Evolutionary conservation across 2,329 filamentous ascomycete genomes (phyloP).

Genomic region (Pseudocercospora cruenta): DNA sequence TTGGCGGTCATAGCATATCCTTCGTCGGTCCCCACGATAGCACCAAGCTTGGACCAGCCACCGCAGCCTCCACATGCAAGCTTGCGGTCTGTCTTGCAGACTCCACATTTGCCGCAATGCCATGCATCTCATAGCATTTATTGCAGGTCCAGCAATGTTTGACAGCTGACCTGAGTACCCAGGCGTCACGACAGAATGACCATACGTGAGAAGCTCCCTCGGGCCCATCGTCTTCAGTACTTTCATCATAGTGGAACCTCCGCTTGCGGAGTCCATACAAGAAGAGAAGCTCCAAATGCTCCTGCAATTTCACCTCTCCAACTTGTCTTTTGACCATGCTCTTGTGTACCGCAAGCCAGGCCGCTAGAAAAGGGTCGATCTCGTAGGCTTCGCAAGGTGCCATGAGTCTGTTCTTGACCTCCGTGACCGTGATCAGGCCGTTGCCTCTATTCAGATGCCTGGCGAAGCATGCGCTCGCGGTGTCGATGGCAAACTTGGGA

Average conservation of each 20-base stretch:
- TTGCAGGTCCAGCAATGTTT: constrained; percentile 5
- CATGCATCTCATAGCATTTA: constrained; percentile 13
- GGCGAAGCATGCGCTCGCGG: constrained; percentile 8
- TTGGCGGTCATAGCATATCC: neutral
- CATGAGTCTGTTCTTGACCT: neutral
- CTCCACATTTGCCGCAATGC: constrained; percentile 7
- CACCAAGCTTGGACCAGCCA: constrained; percentile 5
- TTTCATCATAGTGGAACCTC: neutral
- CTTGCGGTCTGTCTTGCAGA: constrained; percentile 5
- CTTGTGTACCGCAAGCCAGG: neutral
- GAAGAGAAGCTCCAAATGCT: neutral
- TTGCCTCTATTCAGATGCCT: neutral
- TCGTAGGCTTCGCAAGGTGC: neutral
- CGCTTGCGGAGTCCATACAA: neutral
- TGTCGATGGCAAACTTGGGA: neutral
- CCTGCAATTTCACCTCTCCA: neutral
- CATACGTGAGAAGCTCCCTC: neutral
- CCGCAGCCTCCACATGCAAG: constrained; percentile 7
- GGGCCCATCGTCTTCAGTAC: no score
- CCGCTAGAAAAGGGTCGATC: neutral
- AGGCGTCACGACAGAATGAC: constrained; percentile 5
- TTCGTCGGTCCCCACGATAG: neutral
- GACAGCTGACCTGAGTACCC: constrained; percentile 1
- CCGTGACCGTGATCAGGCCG: neutral
- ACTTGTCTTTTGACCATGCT: neutral